Evolutionary conservation across 1,284 basidiomycete genomes (phyloP).

Genomic region (Tilletia setariae): DNA sequence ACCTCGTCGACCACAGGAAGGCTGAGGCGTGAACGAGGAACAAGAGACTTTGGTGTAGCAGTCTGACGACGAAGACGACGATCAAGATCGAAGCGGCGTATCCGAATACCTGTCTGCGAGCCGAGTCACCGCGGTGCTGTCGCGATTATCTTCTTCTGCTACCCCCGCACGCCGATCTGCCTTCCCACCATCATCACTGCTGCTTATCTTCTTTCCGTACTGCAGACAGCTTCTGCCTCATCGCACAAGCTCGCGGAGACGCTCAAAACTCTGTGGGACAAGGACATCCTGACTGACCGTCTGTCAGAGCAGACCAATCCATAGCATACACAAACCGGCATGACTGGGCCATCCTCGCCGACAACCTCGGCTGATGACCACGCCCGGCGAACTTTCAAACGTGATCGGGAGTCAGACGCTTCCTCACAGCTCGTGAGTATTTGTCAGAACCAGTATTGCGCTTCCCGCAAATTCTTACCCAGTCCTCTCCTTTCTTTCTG

Average conservation of each 20-base stretch:
- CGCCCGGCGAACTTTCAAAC: slow-evolving; percentile 6
- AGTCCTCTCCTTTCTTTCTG: background rate
- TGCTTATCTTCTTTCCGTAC: too few relatives aligned
- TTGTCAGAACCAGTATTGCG: background rate
- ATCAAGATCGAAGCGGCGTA: too few relatives aligned
- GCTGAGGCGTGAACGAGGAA: too few relatives aligned
- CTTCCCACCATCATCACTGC: background rate
- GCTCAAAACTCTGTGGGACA: background rate
- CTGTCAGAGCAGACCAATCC: background rate
- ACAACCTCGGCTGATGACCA: slow-evolving; percentile 7
- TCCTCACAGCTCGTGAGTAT: background rate
- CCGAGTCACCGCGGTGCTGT: background rate
- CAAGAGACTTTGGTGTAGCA: too few relatives aligned
- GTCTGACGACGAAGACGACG: too few relatives aligned
- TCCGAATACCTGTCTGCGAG: too few relatives aligned
- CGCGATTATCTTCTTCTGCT: background rate
- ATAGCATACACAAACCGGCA: background rate
- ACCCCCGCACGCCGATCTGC: background rate
- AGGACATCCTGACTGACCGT: background rate
- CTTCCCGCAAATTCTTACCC: background rate
- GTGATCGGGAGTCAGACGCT: slow-evolving; percentile 5
- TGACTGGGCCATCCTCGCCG: background rate
- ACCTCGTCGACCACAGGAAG: too few relatives aligned
- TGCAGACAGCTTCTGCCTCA: too few relatives aligned
- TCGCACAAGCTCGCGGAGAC: background rate